These are phyloP conservation scores for Cucurbita ficifolia DNA, from an alignment of 306 rosid genomes.

Conservation along the genomic window DNA sequence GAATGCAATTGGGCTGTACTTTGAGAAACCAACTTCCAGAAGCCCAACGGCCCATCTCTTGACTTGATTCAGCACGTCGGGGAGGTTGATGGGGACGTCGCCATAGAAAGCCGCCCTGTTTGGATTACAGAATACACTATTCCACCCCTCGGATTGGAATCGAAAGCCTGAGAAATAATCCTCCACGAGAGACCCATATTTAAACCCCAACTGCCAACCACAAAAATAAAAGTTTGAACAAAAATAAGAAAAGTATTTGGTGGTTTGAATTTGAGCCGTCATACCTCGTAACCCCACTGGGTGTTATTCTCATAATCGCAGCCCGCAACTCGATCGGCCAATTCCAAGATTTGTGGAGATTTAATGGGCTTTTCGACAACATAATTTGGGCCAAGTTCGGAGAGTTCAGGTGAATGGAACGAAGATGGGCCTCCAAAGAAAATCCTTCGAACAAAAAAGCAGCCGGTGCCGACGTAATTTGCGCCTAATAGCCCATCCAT, in stretches of 20 bases:
- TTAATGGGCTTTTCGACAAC: conserved; percentile 11
- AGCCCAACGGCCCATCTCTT: conserved; percentile 21
- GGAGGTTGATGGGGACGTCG: conserved; percentile 17
- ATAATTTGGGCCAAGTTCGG: conserved; percentile 1
- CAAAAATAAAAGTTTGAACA: neutral
- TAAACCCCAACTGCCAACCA: conserved; percentile 18
- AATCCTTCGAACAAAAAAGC: conserved; percentile 17
- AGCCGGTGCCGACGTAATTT: conserved; percentile 15
- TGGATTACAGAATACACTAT: conserved; percentile 18
- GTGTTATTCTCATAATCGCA: conserved; percentile 18
- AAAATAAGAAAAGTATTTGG: too few relatives aligned
- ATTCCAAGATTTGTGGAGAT: neutral
- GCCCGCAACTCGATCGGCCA: conserved; percentile 16
- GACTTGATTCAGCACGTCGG: conserved; percentile 11
- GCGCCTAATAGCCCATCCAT: conserved; percentile 20
- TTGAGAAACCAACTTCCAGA: conserved; percentile 15
- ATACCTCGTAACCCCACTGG: conserved; percentile 30
- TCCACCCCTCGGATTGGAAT: conserved; percentile 27
- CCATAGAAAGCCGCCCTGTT: conserved; percentile 17
- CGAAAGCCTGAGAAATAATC: conserved; percentile 14
- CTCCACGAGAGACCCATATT: conserved; percentile 26
- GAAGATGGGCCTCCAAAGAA: conserved; percentile 23
- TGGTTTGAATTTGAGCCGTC: neutral
- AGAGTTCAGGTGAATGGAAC: conserved; percentile 1
- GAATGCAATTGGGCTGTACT: conserved; percentile 11